These are phyloP conservation scores for Penicillium griseofulvum DNA, from an alignment of 2,329 filamentous ascomycete genomes.

Conservation along the genomic window DNA sequence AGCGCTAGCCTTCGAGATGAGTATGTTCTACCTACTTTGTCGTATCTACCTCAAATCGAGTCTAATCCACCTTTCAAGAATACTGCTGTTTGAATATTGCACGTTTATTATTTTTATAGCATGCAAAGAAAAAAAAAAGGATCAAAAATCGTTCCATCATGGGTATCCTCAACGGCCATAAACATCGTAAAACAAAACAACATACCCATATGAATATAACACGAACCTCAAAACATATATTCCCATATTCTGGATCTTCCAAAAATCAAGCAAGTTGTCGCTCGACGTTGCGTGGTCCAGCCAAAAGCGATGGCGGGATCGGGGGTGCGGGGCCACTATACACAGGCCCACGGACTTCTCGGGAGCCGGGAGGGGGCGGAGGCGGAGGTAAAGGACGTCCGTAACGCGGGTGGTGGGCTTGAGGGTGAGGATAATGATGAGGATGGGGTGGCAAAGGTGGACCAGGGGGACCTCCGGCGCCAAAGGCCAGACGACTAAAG, in stretches of 20 bases:
- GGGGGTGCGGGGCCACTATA: conserved; percentile 19
- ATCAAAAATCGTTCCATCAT: not conserved
- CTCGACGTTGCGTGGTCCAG: conserved; percentile 35
- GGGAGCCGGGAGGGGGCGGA: conserved; percentile 18
- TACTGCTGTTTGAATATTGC: not conserved
- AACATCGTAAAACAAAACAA: not conserved
- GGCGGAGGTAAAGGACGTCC: conserved; percentile 5
- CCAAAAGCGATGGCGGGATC: conserved; percentile 21
- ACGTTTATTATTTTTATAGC: not conserved
- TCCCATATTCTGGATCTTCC: not conserved
- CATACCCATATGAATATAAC: not conserved
- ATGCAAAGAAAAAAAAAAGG: not conserved
- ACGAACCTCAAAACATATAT: not conserved
- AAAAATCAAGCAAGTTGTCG: conserved; percentile 36
- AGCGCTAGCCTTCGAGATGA: not conserved
- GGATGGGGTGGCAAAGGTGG: conserved; percentile 14
- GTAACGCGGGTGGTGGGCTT: not conserved
- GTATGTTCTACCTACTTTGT: not conserved
- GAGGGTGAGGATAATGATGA: conserved; percentile 10
- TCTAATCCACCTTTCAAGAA: not conserved
- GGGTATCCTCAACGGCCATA: conserved; percentile 11
- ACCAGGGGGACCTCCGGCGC: conserved; percentile 2
- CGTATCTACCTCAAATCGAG: not conserved
- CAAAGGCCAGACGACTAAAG: conserved; percentile 19
- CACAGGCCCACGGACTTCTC: conserved; percentile 13